These are phyloP conservation scores for Scheffersomyces stambukii DNA, from an alignment of 1,139 yeast genomes.

Conservation along the genomic window DNA sequence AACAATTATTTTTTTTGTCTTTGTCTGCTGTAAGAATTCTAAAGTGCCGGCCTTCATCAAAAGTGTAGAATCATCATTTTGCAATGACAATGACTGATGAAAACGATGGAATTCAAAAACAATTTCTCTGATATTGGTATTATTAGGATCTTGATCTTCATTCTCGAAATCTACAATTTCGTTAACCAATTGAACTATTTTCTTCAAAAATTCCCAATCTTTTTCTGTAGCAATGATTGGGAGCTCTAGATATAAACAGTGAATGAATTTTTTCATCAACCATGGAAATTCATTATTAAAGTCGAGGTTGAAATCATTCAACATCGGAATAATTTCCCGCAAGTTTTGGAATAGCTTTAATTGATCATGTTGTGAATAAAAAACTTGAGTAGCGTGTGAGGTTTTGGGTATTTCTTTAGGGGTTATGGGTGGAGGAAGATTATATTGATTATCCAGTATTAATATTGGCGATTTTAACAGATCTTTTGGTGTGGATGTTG, in stretches of 20 bases:
- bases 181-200: conserved; percentile 19
- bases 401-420: too few relatives aligned
- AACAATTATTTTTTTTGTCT: conserved; percentile 5
- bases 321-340: conserved; percentile 24
- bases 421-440: too few relatives aligned
- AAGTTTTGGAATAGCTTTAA: conserved; percentile 12
- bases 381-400: conserved; percentile 1
- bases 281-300: conserved; percentile 23
- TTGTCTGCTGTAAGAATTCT: conserved; percentile 5
- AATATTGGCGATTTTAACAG: too few relatives aligned
- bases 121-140: too few relatives aligned
- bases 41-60: conserved; percentile 9
- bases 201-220: conserved; percentile 21
- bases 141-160: too few relatives aligned
- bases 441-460: too few relatives aligned
- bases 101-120: background rate
- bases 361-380: conserved; percentile 14
- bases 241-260: conserved; percentile 15
- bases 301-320: conserved; percentile 26
- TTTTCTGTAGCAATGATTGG: conserved; percentile 15
- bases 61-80: conserved; percentile 7
- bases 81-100: background rate
- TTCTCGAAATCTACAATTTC: conserved; percentile 28
- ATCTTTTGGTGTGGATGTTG: too few relatives aligned
- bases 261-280: conserved; percentile 20